phyloP scores from a whole-genome alignment of 768 basidiomycete genomes.

The Melanogaster broomeanus region DNA sequence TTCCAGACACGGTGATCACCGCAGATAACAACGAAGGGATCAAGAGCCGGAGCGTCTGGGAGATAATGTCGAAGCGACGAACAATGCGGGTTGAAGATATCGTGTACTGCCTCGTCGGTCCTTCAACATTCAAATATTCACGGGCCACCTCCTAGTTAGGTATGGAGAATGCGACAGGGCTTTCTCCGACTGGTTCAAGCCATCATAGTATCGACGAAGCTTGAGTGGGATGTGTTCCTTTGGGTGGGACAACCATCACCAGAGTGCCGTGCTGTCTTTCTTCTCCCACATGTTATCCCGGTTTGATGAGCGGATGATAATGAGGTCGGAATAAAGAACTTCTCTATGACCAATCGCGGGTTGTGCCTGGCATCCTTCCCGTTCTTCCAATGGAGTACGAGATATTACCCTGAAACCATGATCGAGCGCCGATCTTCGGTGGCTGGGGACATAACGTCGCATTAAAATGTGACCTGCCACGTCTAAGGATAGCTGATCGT shows the following conservation, averaged over 20 bases:
- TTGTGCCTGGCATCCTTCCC: slow-evolving; percentile 21
- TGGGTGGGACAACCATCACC: slow-evolving; percentile 24
- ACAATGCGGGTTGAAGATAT: slow-evolving; percentile 31
- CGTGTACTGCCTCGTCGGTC: slow-evolving; percentile 29
- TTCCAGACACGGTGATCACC: slow-evolving; percentile 13
- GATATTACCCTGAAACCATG: slow-evolving; percentile 13
- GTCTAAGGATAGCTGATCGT: slow-evolving; percentile 14
- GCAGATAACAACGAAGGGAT: slow-evolving; percentile 20
- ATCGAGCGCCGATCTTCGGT: not conserved
- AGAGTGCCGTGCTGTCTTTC: slow-evolving; percentile 19
- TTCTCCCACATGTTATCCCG: slow-evolving; percentile 22
- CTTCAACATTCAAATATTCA: slow-evolving; percentile 26
- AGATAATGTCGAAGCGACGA: slow-evolving; percentile 29
- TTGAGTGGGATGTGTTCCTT: slow-evolving; percentile 27
- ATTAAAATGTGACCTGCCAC: slow-evolving; percentile 15
- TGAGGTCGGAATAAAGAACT: slow-evolving; percentile 13
- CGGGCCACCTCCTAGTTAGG: slow-evolving; percentile 17
- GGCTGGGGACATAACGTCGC: slow-evolving; percentile 12
- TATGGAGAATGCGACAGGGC: slow-evolving; percentile 35
- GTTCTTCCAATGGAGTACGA: slow-evolving; percentile 17
- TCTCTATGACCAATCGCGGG: slow-evolving; percentile 13
- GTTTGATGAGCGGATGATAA: slow-evolving; percentile 14
- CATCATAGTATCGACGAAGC: slow-evolving; percentile 9
- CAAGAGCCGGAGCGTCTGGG: slow-evolving; percentile 16
- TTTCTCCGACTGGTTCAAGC: slow-evolving; percentile 26